Evolutionary conservation across 1,284 basidiomycete species (phyloP).

Genomic region (Chalciporus sp.): DNA sequence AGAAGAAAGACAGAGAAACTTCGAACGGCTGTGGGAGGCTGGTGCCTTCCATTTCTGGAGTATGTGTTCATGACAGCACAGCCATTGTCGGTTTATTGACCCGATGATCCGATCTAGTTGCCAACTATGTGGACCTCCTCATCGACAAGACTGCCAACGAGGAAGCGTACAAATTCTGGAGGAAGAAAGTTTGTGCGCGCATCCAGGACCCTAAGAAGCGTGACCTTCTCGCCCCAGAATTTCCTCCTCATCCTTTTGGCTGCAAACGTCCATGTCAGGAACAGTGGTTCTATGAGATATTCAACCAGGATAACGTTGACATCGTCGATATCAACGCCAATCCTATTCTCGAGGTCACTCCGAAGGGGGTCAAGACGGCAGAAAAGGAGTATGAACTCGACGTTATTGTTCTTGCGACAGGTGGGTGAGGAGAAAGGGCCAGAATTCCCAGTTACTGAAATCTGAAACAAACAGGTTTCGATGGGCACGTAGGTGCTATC

Average conservation of each 20-base stretch:
- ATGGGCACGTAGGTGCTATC: constrained; percentile 5
- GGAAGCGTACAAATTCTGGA: constrained; percentile 16
- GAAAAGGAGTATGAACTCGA: constrained; percentile 15
- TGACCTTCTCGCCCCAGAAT: constrained; percentile 12
- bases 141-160: constrained; percentile 1
- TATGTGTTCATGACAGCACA: background rate
- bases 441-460: background rate
- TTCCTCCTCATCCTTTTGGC: constrained; percentile 9
- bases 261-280: constrained; percentile 10
- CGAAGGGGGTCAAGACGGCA: constrained; percentile 8
- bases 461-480: constrained; percentile 7
- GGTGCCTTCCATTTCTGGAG: constrained; percentile 10
- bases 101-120: background rate
- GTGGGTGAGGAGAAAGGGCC: background rate
- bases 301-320: constrained; percentile 20
- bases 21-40: constrained; percentile 14
- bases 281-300: constrained; percentile 14
- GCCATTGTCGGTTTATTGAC: too few relatives aligned
- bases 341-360: constrained; percentile 13
- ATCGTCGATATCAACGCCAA: constrained; percentile 12
- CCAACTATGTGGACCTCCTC: constrained; percentile 8
- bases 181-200: constrained; percentile 11
- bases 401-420: constrained; percentile 15
- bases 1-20: constrained; percentile 10
- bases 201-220: constrained; percentile 17